A percentile compares a stretch with the other conserved stretches of the same genome.
phyloP scores from a whole-genome alignment of 108 stramenopile species.

The Skeletonema menzelii region DNA sequence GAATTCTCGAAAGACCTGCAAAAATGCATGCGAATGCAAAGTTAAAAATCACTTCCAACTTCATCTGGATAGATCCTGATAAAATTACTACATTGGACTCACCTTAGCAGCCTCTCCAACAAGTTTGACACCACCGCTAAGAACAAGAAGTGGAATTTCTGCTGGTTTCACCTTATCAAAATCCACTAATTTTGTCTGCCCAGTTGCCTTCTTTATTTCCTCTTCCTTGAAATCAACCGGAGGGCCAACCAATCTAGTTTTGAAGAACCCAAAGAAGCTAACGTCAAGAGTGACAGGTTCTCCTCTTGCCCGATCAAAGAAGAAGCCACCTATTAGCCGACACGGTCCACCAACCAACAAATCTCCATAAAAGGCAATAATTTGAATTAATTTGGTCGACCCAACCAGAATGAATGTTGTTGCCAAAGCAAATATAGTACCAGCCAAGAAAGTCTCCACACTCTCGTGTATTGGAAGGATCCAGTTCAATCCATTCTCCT shows the following conservation, averaged over 20 bases:
- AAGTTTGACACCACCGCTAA: constrained; percentile 68
- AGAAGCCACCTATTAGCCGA: constrained; percentile 81
- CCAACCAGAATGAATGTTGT: constrained; percentile 93
- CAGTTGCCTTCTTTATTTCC: constrained; percentile 19
- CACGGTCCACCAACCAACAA: constrained; percentile 70
- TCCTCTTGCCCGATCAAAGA: constrained; percentile 81
- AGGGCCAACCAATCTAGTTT: constrained; percentile 83
- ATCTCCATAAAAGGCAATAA: constrained; percentile 86
- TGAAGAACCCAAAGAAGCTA: constrained; percentile 66
- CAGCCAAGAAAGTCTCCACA: constrained; percentile 90
- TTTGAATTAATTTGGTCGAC: constrained; percentile 87
- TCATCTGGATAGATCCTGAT: not conserved
- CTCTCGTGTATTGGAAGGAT: constrained; percentile 90
- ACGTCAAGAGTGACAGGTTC: constrained; percentile 90
- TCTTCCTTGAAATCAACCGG: constrained; percentile 56
- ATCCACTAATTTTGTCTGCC: constrained; percentile 40
- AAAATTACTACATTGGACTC: constrained; percentile 6
- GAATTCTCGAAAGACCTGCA: constrained; percentile 56
- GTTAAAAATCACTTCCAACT: not conserved
- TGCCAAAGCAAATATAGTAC: constrained; percentile 89
- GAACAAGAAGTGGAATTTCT: constrained; percentile 46
- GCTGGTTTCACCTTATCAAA: constrained; percentile 46
- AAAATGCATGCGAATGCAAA: not conserved
- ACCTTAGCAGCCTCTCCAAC: constrained; percentile 73
- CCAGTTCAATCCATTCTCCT: constrained; percentile 87